phyloP scores from a whole-genome alignment of 305 asterid species.

The Coffea humblotiana region DNA sequence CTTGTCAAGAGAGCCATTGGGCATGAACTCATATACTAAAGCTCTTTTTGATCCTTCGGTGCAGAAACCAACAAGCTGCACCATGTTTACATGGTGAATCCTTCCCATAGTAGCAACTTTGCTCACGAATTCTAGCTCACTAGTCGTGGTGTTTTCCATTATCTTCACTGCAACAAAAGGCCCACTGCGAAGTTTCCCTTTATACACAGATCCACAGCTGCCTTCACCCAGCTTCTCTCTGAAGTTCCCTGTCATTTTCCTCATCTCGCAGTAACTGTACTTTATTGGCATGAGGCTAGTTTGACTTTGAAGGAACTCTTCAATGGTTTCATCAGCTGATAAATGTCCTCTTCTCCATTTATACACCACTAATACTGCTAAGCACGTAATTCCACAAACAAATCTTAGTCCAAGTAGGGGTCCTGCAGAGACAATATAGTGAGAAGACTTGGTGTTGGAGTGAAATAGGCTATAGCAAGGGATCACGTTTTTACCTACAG shows the following conservation, averaged over 20 bases:
- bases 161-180: conserved; percentile 12
- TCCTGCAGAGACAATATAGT: conserved; percentile 18
- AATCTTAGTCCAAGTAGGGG: conserved; percentile 34
- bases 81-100: conserved; percentile 14
- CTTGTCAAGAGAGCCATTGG: conserved; percentile 14
- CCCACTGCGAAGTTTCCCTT: conserved; percentile 21
- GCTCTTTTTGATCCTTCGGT: conserved; percentile 3
- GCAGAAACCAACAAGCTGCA: conserved; percentile 12
- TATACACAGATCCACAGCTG: conserved; percentile 28
- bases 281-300: conserved; percentile 32
- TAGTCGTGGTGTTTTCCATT: conserved; percentile 5
- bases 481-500: conserved; percentile 36
- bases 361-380: conserved; percentile 29
- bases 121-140: conserved; percentile 7
- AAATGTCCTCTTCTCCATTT: conserved; percentile 31
- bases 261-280: conserved; percentile 38
- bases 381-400: conserved; percentile 32
- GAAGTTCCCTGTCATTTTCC: conserved; percentile 40
- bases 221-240: conserved; percentile 41
- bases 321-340: conserved; percentile 29
- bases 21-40: conserved; percentile 8
- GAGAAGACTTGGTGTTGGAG: not conserved
- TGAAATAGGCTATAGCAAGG: not conserved
- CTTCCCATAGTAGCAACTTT: conserved; percentile 13
- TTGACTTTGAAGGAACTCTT: conserved; percentile 33